Percentiles rank a stretch among this genome's conserved stretches.
These are phyloP conservation scores for Carallia brachiata DNA, from an alignment of 345 rosid genomes.

Conservation along the genomic window DNA sequence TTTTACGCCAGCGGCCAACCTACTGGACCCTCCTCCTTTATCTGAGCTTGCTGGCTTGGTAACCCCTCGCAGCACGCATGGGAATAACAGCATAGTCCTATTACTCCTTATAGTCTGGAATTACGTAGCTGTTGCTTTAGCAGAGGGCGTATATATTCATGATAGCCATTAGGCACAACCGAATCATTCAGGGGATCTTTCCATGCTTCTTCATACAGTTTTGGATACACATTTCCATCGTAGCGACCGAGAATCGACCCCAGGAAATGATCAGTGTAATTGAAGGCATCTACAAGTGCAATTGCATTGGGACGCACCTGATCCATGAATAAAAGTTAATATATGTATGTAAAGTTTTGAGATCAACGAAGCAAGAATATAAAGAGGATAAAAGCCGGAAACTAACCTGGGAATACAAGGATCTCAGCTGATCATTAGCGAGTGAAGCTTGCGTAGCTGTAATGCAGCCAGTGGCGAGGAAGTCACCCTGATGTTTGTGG, in stretches of 20 bases:
- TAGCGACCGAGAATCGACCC: constrained; percentile 80
- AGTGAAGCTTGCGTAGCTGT: constrained; percentile 83
- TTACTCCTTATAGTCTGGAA: constrained; percentile 30
- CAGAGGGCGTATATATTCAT: constrained; percentile 72
- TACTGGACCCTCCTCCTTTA: too few species aligned
- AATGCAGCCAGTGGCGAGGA: constrained; percentile 64
- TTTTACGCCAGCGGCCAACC: too few species aligned
- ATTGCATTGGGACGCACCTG: constrained; percentile 94
- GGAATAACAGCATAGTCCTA: neutral
- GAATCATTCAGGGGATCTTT: constrained; percentile 90
- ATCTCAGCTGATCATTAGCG: constrained; percentile 81
- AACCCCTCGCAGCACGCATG: too few species aligned
- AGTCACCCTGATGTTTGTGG: constrained; percentile 86
- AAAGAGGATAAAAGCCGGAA: neutral
- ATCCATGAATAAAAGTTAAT: neutral
- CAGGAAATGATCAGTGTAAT: constrained; percentile 84
- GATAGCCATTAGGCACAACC: constrained; percentile 87
- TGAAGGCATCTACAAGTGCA: constrained; percentile 83
- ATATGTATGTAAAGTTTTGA: neutral
- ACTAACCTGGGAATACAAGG: constrained; percentile 59
- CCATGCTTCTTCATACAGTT: constrained; percentile 86
- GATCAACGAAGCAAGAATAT: constrained; percentile 3
- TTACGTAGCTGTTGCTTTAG: constrained; percentile 81
- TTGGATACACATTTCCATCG: constrained; percentile 89
- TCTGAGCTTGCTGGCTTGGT: too few species aligned